These are phyloP conservation scores for Pestalotiopsis sp. DNA, from an alignment of 2,329 filamentous ascomycete genomes.

Conservation along the genomic window DNA sequence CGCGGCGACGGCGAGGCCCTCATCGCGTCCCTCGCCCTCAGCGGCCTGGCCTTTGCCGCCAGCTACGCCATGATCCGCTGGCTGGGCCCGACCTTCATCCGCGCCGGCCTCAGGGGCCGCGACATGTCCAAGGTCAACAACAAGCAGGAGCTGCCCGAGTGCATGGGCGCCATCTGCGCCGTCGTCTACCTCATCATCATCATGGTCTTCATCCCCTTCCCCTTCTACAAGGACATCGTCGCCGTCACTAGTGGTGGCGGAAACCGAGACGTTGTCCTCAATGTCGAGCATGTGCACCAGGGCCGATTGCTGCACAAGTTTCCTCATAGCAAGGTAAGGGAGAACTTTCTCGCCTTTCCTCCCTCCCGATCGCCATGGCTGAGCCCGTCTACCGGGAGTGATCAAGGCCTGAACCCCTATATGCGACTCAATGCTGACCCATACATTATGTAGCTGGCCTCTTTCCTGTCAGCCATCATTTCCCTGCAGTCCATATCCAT, in stretches of 20 bases:
- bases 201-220: slow-evolving; percentile 93
- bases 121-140: slow-evolving; percentile 77
- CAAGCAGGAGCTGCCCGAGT: slow-evolving; percentile 71
- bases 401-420: background rate
- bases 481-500: slow-evolving; percentile 90
- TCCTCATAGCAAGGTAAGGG: slow-evolving; percentile 85
- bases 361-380: background rate
- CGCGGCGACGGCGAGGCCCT: slow-evolving; percentile 80
- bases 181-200: slow-evolving; percentile 88
- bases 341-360: background rate
- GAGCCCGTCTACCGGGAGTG: background rate
- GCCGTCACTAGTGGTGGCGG: slow-evolving; percentile 91
- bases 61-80: slow-evolving; percentile 88
- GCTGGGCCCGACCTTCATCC: slow-evolving; percentile 89
- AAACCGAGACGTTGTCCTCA: slow-evolving; percentile 82
- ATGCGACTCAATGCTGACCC: background rate
- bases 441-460: slow-evolving; percentile 70
- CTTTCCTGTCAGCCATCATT: slow-evolving; percentile 91
- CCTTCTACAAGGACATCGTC: slow-evolving; percentile 98
- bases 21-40: slow-evolving; percentile 85
- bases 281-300: slow-evolving; percentile 73
- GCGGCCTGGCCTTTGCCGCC: slow-evolving; percentile 78
- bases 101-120: slow-evolving; percentile 83
- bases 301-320: slow-evolving; percentile 89
- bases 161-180: slow-evolving; percentile 92